Evolutionary conservation across 768 basidiomycete species (phyloP).

Genomic region (Hypsizygus marmoreus): DNA sequence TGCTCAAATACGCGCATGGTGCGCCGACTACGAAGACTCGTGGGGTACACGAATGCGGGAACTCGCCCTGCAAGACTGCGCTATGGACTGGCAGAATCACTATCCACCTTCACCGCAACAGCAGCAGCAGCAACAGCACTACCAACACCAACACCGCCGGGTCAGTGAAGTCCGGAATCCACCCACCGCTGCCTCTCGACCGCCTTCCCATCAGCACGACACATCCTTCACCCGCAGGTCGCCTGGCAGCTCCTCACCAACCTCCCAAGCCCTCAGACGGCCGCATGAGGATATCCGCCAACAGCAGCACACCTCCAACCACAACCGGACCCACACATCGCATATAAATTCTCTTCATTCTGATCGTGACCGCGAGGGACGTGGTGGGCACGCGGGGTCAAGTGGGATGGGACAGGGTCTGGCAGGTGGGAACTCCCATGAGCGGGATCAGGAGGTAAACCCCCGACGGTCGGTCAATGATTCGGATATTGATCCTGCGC

Average conservation of each 20-base stretch:
- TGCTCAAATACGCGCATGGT: slow-evolving; percentile 57
- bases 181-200: slow-evolving; percentile 24
- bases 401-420: slow-evolving; percentile 23
- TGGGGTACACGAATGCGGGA: slow-evolving; percentile 66
- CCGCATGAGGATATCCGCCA: slow-evolving; percentile 35
- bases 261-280: slow-evolving; percentile 31
- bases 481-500: slow-evolving; percentile 13
- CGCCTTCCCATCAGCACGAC: slow-evolving; percentile 31
- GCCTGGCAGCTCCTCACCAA: slow-evolving; percentile 28
- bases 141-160: slow-evolving; percentile 25
- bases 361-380: slow-evolving; percentile 19
- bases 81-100: no score
- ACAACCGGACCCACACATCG: slow-evolving; percentile 4
- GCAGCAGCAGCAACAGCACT: slow-evolving; percentile 26
- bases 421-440: slow-evolving; percentile 23
- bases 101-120: slow-evolving; percentile 39
- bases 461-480: slow-evolving; percentile 14
- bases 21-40: slow-evolving; percentile 61
- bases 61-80: slow-evolving; percentile 41
- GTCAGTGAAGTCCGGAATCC: slow-evolving; percentile 33
- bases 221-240: slow-evolving; percentile 26
- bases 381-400: slow-evolving; percentile 20
- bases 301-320: slow-evolving; percentile 10
- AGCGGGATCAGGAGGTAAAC: slow-evolving; percentile 22
- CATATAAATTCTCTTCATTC: slow-evolving; percentile 12